Evolutionary conservation across 768 basidiomycete species (phyloP).

Genomic region (Tephrocybe sp.): DNA sequence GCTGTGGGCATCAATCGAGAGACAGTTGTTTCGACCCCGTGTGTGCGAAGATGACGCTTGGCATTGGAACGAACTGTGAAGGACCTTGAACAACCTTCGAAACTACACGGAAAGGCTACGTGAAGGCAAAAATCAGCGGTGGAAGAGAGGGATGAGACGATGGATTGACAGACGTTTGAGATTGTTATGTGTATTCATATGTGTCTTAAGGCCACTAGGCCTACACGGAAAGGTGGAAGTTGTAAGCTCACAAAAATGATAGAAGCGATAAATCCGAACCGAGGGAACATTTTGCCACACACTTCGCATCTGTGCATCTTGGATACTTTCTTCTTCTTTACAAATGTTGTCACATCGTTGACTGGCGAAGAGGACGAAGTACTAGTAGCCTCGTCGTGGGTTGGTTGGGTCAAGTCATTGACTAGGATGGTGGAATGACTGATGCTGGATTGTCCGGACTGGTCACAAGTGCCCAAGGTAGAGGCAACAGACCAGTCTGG

Average conservation of each 20-base stretch:
- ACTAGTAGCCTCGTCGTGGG: neutral
- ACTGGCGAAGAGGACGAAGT: slow-evolving; percentile 4
- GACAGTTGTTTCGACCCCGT: slow-evolving; percentile 44
- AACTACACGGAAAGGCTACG: slow-evolving; percentile 51
- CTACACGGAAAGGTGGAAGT: slow-evolving; percentile 22
- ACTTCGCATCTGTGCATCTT: slow-evolving; percentile 55
- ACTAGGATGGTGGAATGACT: slow-evolving; percentile 3
- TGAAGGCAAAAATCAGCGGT: slow-evolving; percentile 1
- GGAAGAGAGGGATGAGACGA: neutral
- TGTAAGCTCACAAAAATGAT: slow-evolving; percentile 1
- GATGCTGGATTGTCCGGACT: slow-evolving; percentile 1
- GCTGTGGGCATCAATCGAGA: slow-evolving; percentile 5
- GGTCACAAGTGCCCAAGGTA: slow-evolving; percentile 3
- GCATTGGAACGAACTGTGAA: slow-evolving; percentile 83
- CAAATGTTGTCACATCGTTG: slow-evolving; percentile 1
- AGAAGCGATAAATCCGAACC: slow-evolving; percentile 26
- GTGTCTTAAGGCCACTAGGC: slow-evolving; percentile 54
- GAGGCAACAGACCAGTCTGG: slow-evolving; percentile 14
- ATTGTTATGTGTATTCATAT: slow-evolving; percentile 58
- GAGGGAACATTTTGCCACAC: slow-evolving; percentile 51
- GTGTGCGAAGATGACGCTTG: slow-evolving; percentile 74
- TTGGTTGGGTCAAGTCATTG: slow-evolving; percentile 1
- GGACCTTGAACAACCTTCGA: slow-evolving; percentile 57
- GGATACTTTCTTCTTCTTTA: slow-evolving; percentile 40
- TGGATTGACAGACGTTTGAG: slow-evolving; percentile 42